These are phyloP conservation scores for Septoria petroselini DNA, from an alignment of 2,329 filamentous ascomycete species.

Conservation along the genomic window DNA sequence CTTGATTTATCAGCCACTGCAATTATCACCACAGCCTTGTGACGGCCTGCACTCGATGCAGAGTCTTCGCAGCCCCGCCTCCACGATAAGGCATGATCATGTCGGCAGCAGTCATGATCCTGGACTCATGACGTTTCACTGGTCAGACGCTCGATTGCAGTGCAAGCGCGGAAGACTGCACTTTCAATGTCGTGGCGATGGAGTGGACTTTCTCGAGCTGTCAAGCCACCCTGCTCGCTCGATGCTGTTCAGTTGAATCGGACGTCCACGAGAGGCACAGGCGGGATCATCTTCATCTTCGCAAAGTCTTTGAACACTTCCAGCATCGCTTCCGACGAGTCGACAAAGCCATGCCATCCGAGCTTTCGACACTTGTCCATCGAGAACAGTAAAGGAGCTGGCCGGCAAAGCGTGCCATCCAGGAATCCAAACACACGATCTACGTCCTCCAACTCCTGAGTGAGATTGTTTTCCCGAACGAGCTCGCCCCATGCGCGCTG, in stretches of 20 bases:
- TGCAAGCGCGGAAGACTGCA: too few species aligned
- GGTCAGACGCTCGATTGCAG: too few species aligned
- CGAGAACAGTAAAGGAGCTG: conserved; percentile 30
- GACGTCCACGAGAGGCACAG: conserved; percentile 28
- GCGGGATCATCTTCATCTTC: conserved; percentile 47
- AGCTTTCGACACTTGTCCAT: conserved; percentile 49
- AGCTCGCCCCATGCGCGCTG: conserved; percentile 49
- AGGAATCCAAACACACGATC: conserved; percentile 50
- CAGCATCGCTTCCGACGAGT: conserved; percentile 44
- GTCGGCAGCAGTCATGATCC: too few species aligned
- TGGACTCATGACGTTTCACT: too few species aligned
- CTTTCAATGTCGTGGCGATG: too few species aligned
- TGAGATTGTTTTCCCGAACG: conserved; percentile 41
- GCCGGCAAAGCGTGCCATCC: conserved; percentile 42
- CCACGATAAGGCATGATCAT: too few species aligned
- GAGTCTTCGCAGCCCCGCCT: too few species aligned
- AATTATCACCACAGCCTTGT: too few species aligned
- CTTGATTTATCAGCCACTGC: too few species aligned
- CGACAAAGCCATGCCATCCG: conserved; percentile 50
- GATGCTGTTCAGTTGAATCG: conserved; percentile 23
- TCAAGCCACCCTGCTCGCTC: not conserved
- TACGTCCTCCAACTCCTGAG: conserved; percentile 40
- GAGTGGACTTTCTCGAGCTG: too few species aligned
- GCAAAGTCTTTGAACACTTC: conserved; percentile 45
- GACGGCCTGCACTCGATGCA: too few species aligned